A percentile compares a stretch with the other conserved stretches of the same genome.
Conservation (phyloP, 495 filamentous ascomycete genomes). For the Aspergillus leporis region DNA sequence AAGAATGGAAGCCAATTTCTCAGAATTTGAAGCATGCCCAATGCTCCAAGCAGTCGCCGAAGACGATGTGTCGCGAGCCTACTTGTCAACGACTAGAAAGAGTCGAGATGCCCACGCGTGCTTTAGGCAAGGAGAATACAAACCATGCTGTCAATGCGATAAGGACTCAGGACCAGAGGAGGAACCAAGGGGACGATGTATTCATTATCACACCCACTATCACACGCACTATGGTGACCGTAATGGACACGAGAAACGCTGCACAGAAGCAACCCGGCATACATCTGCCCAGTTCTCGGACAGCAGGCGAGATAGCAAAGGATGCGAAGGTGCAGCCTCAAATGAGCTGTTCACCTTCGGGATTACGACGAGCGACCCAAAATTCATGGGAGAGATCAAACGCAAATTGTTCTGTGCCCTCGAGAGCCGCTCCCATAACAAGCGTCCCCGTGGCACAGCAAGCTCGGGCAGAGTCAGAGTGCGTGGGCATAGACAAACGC, state of each 20-base stretch:
- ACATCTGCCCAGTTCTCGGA: conserved; percentile 11
- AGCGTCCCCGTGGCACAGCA: conserved; percentile 10
- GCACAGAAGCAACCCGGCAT: conserved; percentile 4
- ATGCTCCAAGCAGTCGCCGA: conserved; percentile 40
- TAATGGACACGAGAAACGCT: conserved; percentile 18
- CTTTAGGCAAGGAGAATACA: conserved; percentile 32
- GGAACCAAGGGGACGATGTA: conserved; percentile 37
- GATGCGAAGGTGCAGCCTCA: conserved; percentile 34
- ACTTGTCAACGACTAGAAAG: conserved; percentile 25
- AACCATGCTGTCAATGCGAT: conserved; percentile 15
- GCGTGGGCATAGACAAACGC: conserved; percentile 14
- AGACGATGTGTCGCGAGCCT: conserved; percentile 33
- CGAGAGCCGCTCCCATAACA: conserved; percentile 19
- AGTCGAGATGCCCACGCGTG: conserved; percentile 19
- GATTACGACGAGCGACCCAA: conserved; percentile 30
- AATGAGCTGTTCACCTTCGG: conserved; percentile 33
- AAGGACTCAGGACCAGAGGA: conserved; percentile 16
- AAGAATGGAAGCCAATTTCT: conserved; percentile 38
- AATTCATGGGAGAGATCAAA: conserved; percentile 30
- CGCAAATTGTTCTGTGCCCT: conserved; percentile 22
- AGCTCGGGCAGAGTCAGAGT: conserved; percentile 12
- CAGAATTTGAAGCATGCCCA: conserved; percentile 47
- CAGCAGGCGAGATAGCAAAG: conserved; percentile 29
- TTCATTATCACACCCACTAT: conserved; percentile 54
- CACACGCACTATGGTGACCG: conserved; percentile 40